A percentile compares a stretch with the other conserved stretches of the same genome.
Evolutionary conservation across 139 green algal species (phyloP).

Genomic region (Deuterostichococcus epilithicus): DNA sequence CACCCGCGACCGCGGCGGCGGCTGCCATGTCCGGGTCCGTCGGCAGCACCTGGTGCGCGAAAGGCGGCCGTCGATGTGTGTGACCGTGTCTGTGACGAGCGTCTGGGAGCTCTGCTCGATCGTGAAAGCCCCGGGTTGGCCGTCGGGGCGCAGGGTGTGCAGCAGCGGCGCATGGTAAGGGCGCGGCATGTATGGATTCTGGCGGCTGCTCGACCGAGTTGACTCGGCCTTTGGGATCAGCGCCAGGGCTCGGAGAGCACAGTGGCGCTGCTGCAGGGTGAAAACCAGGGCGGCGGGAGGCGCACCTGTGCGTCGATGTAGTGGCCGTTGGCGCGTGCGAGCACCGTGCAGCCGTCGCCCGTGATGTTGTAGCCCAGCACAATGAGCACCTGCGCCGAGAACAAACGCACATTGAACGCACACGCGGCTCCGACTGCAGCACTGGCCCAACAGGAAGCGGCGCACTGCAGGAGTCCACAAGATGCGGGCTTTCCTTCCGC

Average conservation of each 20-base stretch:
- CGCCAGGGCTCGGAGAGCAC: too few species aligned
- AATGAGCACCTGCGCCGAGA: background rate
- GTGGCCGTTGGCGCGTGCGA: conserved; percentile 26
- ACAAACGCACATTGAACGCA: background rate
- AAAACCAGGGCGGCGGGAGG: background rate
- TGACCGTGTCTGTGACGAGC: background rate
- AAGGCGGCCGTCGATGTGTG: background rate
- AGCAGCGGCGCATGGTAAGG: too few species aligned
- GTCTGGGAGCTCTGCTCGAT: background rate
- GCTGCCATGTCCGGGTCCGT: background rate
- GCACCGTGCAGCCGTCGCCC: conserved; percentile 26
- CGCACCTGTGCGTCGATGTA: conserved; percentile 28
- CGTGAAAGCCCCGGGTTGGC: background rate
- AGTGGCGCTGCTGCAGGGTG: background rate
- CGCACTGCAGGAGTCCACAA: background rate
- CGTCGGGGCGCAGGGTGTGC: too few species aligned
- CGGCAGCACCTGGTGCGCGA: background rate
- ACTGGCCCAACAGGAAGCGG: conserved; percentile 1
- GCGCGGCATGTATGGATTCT: too few species aligned
- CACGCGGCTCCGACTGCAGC: background rate
- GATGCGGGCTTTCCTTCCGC: background rate
- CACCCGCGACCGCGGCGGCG: background rate
- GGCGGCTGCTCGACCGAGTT: too few species aligned
- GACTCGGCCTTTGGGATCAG: background rate
- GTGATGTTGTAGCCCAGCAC: conserved; percentile 26